Evolutionary conservation across 2,329 filamentous ascomycete genomes (phyloP).

Genomic region (Chaetomiaceae sp.): DNA sequence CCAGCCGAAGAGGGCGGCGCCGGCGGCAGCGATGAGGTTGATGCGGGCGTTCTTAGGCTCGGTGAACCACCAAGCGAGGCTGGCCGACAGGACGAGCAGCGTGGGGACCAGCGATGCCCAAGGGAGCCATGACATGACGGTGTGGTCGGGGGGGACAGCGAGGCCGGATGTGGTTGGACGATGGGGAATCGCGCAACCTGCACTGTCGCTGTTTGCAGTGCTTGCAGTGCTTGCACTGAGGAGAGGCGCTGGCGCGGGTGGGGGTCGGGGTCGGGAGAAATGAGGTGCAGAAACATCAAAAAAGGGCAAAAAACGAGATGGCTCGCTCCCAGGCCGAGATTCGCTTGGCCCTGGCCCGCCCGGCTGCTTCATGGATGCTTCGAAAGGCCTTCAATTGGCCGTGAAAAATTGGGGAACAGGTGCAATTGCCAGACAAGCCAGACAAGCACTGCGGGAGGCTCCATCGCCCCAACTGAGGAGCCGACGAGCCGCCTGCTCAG

Average conservation of each 20-base stretch:
- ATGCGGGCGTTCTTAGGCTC: constrained; percentile 40
- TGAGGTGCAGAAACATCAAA: constrained; percentile 15
- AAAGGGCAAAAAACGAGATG: constrained; percentile 17
- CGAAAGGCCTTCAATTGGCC: constrained; percentile 2
- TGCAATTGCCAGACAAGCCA: constrained; percentile 2
- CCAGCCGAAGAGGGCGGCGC: constrained; percentile 38
- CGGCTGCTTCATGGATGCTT: constrained; percentile 7
- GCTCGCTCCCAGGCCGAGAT: constrained; percentile 9
- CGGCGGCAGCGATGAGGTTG: constrained; percentile 39
- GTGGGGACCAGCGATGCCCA: constrained; percentile 42
- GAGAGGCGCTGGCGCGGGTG: too few species aligned
- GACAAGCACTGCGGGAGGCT: constrained; percentile 2
- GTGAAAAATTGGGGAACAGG: constrained; percentile 12
- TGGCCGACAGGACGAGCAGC: constrained; percentile 39
- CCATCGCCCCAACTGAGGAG: constrained; percentile 1
- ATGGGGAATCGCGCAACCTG: constrained; percentile 17
- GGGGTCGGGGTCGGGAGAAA: constrained; percentile 15
- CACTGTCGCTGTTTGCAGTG: too few species aligned
- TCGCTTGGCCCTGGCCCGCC: constrained; percentile 12
- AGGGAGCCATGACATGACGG: constrained; percentile 48
- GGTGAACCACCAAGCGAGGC: constrained; percentile 42
- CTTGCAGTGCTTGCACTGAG: too few species aligned
- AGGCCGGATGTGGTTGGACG: constrained; percentile 8
- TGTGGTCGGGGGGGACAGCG: constrained; percentile 25
- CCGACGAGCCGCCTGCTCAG: constrained; percentile 1